phyloP scores from a whole-genome alignment of 2,329 filamentous ascomycete genomes.

The Fusarium concolor region DNA sequence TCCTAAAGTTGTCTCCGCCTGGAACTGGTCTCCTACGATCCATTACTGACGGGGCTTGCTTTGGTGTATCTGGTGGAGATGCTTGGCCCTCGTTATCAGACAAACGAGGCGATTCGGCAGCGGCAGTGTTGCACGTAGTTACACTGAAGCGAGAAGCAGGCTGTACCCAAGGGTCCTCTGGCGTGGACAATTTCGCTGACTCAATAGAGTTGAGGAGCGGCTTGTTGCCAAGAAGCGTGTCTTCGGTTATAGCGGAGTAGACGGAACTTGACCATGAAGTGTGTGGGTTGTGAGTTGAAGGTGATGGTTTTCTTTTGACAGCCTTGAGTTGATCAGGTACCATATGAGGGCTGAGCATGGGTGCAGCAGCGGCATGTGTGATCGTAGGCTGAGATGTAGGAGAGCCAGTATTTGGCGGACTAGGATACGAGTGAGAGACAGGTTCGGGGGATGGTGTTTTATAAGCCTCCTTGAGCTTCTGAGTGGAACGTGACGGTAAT shows the following conservation, averaged over 20 bases:
- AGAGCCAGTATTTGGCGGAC: constrained; percentile 50
- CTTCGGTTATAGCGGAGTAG: constrained; percentile 49
- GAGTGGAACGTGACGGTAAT: constrained; percentile 51
- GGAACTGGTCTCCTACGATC: constrained; percentile 49
- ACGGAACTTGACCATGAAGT: constrained; percentile 52
- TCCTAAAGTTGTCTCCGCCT: constrained; percentile 39
- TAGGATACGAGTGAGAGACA: constrained; percentile 48
- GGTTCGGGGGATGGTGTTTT: constrained; percentile 42
- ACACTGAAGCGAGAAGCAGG: constrained; percentile 72
- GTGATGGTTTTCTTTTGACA: constrained; percentile 60
- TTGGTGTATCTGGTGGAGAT: constrained; percentile 42
- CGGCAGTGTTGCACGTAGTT: constrained; percentile 69
- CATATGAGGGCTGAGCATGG: constrained; percentile 38
- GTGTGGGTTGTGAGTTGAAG: constrained; percentile 47
- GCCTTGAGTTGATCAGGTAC: constrained; percentile 51
- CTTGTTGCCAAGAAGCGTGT: constrained; percentile 27
- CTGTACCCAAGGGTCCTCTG: constrained; percentile 58
- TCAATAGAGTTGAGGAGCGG: constrained; percentile 24
- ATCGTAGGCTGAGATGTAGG: constrained; percentile 32
- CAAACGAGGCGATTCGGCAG: constrained; percentile 45
- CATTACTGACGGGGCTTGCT: constrained; percentile 45
- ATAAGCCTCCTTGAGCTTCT: constrained; percentile 47
- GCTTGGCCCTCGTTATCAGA: constrained; percentile 43
- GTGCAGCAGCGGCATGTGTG: constrained; percentile 29
- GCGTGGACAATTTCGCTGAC: constrained; percentile 28